These are phyloP conservation scores for Populus hybrid DNA, from an alignment of 441 rosid species.

Conservation along the genomic window DNA sequence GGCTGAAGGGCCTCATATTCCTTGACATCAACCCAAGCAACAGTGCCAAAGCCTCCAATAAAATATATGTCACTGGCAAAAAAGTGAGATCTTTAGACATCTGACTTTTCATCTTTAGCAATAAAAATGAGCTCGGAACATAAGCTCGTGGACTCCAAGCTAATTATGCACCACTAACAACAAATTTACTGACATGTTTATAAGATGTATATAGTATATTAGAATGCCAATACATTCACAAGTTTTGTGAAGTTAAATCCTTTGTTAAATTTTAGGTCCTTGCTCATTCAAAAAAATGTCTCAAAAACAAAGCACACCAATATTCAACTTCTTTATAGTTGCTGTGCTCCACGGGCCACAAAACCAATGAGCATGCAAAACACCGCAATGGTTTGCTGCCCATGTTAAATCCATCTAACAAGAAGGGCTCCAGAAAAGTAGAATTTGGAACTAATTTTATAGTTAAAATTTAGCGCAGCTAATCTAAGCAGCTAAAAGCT, in stretches of 20 bases:
- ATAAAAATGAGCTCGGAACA: not conserved
- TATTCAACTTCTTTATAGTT: not conserved
- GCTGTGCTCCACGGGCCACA: not conserved
- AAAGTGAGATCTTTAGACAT: not conserved
- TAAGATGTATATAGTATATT: not conserved
- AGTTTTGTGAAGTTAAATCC: not conserved
- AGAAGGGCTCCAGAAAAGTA: not conserved
- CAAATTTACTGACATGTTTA: not conserved
- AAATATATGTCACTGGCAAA: slow-evolving; percentile 86
- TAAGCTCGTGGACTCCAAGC: not conserved
- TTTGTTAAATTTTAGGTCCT: not conserved
- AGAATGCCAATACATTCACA: not conserved
- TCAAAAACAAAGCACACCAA: not conserved
- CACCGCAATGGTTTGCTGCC: not conserved
- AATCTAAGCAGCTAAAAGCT: not conserved
- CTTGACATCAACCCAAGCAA: slow-evolving; percentile 95
- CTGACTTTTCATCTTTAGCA: not conserved
- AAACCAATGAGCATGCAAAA: not conserved
- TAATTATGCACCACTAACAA: not conserved
- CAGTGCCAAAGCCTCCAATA: slow-evolving; percentile 99
- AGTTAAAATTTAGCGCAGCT: not conserved
- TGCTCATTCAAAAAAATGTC: not conserved
- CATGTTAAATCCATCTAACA: not conserved
- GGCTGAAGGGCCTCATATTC: slow-evolving; percentile 83
- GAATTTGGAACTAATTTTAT: not conserved